Percentiles rank a stretch among this genome's conserved stretches.
phyloP scores from a whole-genome alignment of 805 yeast genomes.

The Wilhelminamyces savonicus region DNA sequence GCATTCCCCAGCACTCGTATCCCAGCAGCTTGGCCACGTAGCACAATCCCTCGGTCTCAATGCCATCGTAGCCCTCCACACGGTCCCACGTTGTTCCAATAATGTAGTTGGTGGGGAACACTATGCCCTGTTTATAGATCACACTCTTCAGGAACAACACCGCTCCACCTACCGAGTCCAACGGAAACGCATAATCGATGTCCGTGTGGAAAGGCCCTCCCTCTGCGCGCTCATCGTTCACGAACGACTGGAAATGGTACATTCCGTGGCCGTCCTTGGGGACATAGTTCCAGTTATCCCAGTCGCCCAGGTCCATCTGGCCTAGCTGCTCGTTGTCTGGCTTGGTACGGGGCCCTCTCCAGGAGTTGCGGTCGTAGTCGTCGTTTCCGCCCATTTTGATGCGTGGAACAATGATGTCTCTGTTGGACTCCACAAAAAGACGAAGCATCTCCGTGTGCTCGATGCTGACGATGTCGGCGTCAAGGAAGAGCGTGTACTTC shows the following conservation, averaged over 20 bases:
- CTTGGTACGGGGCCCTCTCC: constrained; percentile 32
- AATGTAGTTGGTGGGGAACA: constrained; percentile 39
- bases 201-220: constrained; percentile 1
- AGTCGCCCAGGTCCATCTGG: constrained; percentile 25
- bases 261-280: constrained; percentile 26
- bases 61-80: constrained; percentile 46
- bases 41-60: constrained; percentile 50
- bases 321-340: constrained; percentile 21
- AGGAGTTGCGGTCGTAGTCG: constrained; percentile 36
- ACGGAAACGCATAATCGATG: constrained; percentile 11
- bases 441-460: constrained; percentile 16
- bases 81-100: constrained; percentile 44
- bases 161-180: constrained; percentile 52
- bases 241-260: constrained; percentile 20
- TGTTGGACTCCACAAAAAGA: constrained; percentile 19
- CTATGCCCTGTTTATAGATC: constrained; percentile 39
- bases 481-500: constrained; percentile 29
- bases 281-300: constrained; percentile 26
- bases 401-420: constrained; percentile 34
- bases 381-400: constrained; percentile 15
- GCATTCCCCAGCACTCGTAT: constrained; percentile 45
- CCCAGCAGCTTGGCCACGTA: constrained; percentile 40
- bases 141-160: constrained; percentile 38
- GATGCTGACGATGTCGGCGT: constrained; percentile 27
- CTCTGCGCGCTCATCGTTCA: constrained; percentile 6